A percentile compares a stretch with the other conserved stretches of the same genome.
phyloP scores from a whole-genome alignment of 192 early-diverging fungal genomes.

The Coemansia sp. region DNA sequence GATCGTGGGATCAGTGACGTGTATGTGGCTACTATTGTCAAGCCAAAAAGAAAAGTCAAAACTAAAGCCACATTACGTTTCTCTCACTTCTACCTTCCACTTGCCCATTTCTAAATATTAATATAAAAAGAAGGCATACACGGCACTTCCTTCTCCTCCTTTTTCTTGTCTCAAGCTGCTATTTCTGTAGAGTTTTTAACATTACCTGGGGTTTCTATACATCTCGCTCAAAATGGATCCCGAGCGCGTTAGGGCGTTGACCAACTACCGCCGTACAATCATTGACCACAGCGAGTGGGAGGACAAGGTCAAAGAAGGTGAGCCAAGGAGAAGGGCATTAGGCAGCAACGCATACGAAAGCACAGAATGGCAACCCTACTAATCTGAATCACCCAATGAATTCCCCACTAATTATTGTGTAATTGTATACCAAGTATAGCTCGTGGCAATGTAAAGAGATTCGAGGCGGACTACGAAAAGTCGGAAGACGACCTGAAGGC shows the following conservation, averaged over 20 bases:
- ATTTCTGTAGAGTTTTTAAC: not conserved
- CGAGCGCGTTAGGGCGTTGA: conserved; percentile 73
- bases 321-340: not conserved
- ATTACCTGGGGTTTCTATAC: not conserved
- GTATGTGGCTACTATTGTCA: too few relatives aligned
- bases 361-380: too few relatives aligned
- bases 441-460: conserved; percentile 77
- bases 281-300: conserved; percentile 95
- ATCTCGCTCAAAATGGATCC: conserved; percentile 31
- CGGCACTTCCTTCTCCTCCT: not conserved
- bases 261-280: conserved; percentile 82
- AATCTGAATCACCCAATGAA: too few relatives aligned
- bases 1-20: too few relatives aligned
- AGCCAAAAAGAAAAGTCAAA: too few relatives aligned
- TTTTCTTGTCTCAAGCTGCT: not conserved
- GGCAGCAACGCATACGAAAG: not conserved
- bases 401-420: too few relatives aligned
- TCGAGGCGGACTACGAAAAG: conserved; percentile 93
- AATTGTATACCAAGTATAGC: conserved; percentile 30
- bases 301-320: conserved; percentile 89
- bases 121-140: too few relatives aligned
- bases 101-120: not conserved
- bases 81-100: too few relatives aligned
- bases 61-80: too few relatives aligned
- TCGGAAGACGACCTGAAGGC: conserved; percentile 98